Percentiles rank a stretch among this genome's conserved stretches.
These are phyloP conservation scores for Geopyxis carbonaria DNA, from an alignment of 495 filamentous ascomycete species.

Conservation along the genomic window DNA sequence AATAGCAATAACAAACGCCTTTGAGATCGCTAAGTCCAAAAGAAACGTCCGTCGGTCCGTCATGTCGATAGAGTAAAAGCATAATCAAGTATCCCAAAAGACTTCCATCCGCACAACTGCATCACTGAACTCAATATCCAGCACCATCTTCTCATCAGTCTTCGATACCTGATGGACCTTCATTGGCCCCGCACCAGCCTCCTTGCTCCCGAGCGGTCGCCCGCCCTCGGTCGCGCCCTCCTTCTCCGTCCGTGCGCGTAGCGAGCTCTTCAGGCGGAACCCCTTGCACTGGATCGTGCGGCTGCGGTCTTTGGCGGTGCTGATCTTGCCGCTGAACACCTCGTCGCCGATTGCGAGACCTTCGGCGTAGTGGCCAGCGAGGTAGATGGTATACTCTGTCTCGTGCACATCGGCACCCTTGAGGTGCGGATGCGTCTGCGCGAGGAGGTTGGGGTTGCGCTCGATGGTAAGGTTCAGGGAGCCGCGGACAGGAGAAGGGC, in stretches of 20 bases:
- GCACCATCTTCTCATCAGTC: slow-evolving; percentile 21
- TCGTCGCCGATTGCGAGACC: slow-evolving; percentile 14
- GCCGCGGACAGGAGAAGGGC: slow-evolving; percentile 5
- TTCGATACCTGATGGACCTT: slow-evolving; percentile 21
- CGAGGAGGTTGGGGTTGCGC: background rate
- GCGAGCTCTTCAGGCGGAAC: background rate
- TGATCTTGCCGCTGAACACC: slow-evolving; percentile 15
- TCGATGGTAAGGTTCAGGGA: slow-evolving; percentile 14
- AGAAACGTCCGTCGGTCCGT: no score
- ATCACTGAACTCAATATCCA: slow-evolving; percentile 23
- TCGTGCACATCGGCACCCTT: slow-evolving; percentile 3
- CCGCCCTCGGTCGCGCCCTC: no score
- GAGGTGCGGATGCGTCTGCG: background rate
- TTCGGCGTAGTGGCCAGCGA: slow-evolving; percentile 15
- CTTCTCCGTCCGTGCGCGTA: background rate
- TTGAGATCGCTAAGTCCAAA: no score
- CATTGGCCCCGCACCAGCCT: slow-evolving; percentile 2
- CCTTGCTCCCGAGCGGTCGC: background rate
- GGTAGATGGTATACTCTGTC: slow-evolving; percentile 22
- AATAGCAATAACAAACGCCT: no score
- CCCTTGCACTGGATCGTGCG: slow-evolving; percentile 4
- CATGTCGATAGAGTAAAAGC: no score
- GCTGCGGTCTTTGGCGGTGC: slow-evolving; percentile 4
- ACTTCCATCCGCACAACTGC: slow-evolving; percentile 23
- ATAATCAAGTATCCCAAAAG: slow-evolving; percentile 24